Percentiles rank a stretch among this genome's conserved stretches.
These are phyloP conservation scores for Leccinum longicurvipes DNA, from an alignment of 768 basidiomycete species.

Conservation along the genomic window DNA sequence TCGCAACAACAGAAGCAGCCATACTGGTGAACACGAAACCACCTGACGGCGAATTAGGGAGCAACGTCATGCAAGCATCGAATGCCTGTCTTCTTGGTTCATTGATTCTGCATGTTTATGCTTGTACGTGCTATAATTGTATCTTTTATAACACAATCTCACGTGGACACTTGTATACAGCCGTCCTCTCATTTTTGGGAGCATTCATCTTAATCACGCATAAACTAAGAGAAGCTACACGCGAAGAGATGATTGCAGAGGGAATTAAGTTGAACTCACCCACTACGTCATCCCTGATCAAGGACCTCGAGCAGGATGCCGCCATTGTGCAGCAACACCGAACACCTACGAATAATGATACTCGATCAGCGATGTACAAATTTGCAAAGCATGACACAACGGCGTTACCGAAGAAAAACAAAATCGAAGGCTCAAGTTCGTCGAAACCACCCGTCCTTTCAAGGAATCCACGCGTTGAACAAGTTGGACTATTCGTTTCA, in stretches of 20 bases:
- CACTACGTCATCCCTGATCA: background rate
- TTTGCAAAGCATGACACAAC: background rate
- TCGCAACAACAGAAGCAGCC: conserved; percentile 55
- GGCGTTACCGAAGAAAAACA: background rate
- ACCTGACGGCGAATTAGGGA: conserved; percentile 4
- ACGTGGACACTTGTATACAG: conserved; percentile 13
- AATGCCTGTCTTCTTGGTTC: conserved; percentile 50
- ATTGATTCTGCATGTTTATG: conserved; percentile 50
- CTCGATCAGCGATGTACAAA: background rate
- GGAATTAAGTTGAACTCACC: conserved; percentile 26
- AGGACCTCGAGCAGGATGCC: conserved; percentile 13
- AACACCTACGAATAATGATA: background rate
- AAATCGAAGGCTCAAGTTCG: background rate
- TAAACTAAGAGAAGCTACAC: conserved; percentile 50
- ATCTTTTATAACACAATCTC: background rate
- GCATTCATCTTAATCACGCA: conserved; percentile 56
- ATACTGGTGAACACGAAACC: conserved; percentile 46
- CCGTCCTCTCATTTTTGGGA: conserved; percentile 48
- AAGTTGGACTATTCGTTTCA: conserved; percentile 44
- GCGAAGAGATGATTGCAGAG: conserved; percentile 42
- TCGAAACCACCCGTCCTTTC: conserved; percentile 36
- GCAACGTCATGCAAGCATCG: conserved; percentile 28
- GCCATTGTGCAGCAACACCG: background rate
- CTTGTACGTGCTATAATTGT: conserved; percentile 35
- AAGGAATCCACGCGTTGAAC: conserved; percentile 48